A percentile compares a stretch with the other conserved stretches of the same genome.
Evolutionary conservation across 2,329 filamentous ascomycete species (phyloP).

Genomic region (Falciphora oryzae): DNA sequence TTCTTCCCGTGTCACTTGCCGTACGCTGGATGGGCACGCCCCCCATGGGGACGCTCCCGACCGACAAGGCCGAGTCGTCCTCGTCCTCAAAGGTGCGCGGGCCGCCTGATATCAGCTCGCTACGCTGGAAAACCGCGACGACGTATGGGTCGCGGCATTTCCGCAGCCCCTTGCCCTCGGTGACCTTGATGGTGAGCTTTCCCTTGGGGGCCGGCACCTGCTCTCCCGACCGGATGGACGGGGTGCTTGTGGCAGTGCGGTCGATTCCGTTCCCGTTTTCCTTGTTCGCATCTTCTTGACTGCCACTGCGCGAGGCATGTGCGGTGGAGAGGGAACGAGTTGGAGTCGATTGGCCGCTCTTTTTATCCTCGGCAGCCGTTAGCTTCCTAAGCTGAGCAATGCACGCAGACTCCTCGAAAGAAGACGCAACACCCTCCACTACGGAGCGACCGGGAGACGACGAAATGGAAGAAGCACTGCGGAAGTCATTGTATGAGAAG

Average conservation of each 20-base stretch:
- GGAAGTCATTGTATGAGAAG: slow-evolving; percentile 45
- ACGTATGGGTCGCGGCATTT: slow-evolving; percentile 88
- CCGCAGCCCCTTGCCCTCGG: slow-evolving; percentile 75
- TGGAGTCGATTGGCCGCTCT: slow-evolving; percentile 90
- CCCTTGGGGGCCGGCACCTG: slow-evolving; percentile 71
- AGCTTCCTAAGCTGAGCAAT: slow-evolving; percentile 74
- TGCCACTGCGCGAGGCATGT: slow-evolving; percentile 45
- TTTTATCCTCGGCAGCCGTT: slow-evolving; percentile 73
- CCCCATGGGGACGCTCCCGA: slow-evolving; percentile 35
- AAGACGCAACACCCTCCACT: slow-evolving; percentile 19
- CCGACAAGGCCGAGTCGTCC: slow-evolving; percentile 40
- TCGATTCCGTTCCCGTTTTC: slow-evolving; percentile 34
- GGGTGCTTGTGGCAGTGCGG: slow-evolving; percentile 48
- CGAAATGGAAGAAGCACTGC: slow-evolving; percentile 44
- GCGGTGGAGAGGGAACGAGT: slow-evolving; percentile 74
- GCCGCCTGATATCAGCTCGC: slow-evolving; percentile 89
- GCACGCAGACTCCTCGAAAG: slow-evolving; percentile 52
- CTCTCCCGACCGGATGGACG: slow-evolving; percentile 42
- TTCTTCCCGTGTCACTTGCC: slow-evolving; percentile 73
- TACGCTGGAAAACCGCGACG: slow-evolving; percentile 93
- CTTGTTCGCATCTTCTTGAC: slow-evolving; percentile 32
- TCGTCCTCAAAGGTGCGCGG: slow-evolving; percentile 60
- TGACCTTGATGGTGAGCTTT: slow-evolving; percentile 83
- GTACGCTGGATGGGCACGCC: slow-evolving; percentile 55
- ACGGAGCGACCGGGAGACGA: slow-evolving; percentile 36